Conservation (phyloP, 2,329 filamentous ascomycete genomes). For the Aspergillus costaricaensis region DNA sequence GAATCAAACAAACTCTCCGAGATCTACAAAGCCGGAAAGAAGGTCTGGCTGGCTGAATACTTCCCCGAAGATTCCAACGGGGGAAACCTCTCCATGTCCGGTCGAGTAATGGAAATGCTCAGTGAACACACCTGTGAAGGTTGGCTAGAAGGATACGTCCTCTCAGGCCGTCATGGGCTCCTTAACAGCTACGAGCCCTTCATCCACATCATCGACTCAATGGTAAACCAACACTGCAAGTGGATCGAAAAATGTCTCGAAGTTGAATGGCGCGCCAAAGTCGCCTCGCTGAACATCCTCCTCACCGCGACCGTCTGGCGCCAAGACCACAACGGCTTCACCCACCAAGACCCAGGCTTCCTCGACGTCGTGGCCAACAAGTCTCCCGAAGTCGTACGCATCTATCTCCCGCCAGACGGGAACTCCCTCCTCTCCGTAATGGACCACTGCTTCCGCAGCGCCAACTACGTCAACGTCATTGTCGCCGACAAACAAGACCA, state of each 20-base stretch:
- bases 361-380: constrained; percentile 79
- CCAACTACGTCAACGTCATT: constrained; percentile 79
- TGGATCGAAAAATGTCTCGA: constrained; percentile 83
- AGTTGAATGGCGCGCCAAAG: constrained; percentile 72
- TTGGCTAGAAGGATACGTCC: constrained; percentile 77
- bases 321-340: constrained; percentile 83
- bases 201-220: constrained; percentile 79
- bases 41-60: constrained; percentile 78
- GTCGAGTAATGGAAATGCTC: constrained; percentile 82
- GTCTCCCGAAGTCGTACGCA: constrained; percentile 75
- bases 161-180: constrained; percentile 73
- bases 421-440: constrained; percentile 75
- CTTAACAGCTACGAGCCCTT: constrained; percentile 83
- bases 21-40: constrained; percentile 74
- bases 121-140: constrained; percentile 78
- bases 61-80: constrained; percentile 75
- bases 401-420: constrained; percentile 78
- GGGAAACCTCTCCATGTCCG: constrained; percentile 68
- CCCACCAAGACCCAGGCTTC: constrained; percentile 79
- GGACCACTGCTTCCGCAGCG: constrained; percentile 72
- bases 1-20: constrained; percentile 75
- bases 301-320: constrained; percentile 78
- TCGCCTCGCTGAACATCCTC: constrained; percentile 77
- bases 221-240: constrained; percentile 86
- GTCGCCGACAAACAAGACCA: constrained; percentile 80